phyloP scores from a whole-genome alignment of 192 early-diverging fungal species.

The Linnemannia exigua region DNA sequence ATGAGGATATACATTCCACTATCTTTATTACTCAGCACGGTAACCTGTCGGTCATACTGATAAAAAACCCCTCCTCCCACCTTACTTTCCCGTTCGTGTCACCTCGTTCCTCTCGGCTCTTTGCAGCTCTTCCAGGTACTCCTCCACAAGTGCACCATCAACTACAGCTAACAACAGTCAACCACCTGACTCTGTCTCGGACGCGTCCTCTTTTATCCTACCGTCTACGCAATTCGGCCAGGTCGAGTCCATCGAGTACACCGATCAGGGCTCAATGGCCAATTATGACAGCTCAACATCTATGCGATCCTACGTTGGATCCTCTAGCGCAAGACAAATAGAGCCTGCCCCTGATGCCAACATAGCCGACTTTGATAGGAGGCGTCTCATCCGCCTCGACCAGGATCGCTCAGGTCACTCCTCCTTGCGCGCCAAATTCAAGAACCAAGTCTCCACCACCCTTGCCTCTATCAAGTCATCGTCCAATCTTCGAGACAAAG shows the following conservation, averaged over 20 bases:
- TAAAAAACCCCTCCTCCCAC: neutral
- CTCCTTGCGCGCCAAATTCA: conserved; percentile 43
- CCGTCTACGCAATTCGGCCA: conserved; percentile 16
- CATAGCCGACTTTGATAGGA: neutral
- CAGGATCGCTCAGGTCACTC: neutral
- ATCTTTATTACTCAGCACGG: neutral
- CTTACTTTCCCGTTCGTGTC: conserved; percentile 6
- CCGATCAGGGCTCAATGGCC: neutral
- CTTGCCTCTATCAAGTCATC: conserved; percentile 51
- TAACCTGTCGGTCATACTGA: neutral
- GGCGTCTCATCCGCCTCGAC: neutral
- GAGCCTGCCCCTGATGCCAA: too few species aligned
- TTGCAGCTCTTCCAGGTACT: neutral
- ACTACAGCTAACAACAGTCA: neutral
- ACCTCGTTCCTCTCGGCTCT: neutral
- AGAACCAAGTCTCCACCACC: conserved; percentile 41
- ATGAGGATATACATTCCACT: neutral
- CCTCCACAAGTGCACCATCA: conserved; percentile 8
- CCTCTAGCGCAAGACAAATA: neutral
- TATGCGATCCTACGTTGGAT: neutral
- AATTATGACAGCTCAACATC: neutral
- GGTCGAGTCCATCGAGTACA: neutral
- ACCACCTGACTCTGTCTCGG: neutral
- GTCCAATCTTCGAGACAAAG: conserved; percentile 40
- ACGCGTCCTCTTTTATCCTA: conserved; percentile 21